These are phyloP conservation scores for Colletotrichum brevisporum DNA, from an alignment of 2,329 filamentous ascomycete genomes.

Conservation along the genomic window DNA sequence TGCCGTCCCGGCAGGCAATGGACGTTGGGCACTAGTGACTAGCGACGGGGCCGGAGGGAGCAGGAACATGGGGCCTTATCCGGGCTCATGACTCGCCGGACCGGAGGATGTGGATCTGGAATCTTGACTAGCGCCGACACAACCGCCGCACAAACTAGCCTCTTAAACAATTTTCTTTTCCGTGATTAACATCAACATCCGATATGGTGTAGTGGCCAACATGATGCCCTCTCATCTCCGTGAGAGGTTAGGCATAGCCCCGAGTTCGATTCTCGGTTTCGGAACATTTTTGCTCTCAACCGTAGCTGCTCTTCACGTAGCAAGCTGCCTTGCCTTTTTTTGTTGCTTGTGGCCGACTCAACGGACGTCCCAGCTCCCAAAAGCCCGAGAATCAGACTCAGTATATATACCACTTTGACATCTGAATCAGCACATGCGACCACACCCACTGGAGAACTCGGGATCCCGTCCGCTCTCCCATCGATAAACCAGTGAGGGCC, in stretches of 20 bases:
- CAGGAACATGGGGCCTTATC: constrained; percentile 15
- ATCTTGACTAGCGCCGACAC: constrained; percentile 1
- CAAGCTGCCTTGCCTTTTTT: too few species aligned
- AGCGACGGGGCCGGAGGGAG: background rate
- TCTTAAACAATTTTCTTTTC: background rate
- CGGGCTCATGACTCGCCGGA: constrained; percentile 28
- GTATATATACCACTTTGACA: background rate
- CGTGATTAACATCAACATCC: background rate
- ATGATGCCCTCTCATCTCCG: constrained; percentile 27
- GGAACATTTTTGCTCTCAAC: constrained; percentile 6
- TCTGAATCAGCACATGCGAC: background rate
- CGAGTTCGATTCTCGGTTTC: constrained; percentile 39
- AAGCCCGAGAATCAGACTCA: background rate
- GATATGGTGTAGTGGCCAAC: constrained; percentile 40
- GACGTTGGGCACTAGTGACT: background rate
- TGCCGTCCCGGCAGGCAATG: constrained; percentile 18
- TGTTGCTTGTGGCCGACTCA: too few species aligned
- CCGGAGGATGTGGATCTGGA: constrained; percentile 6
- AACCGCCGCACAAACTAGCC: fast-evolving
- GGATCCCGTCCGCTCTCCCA: constrained; percentile 21
- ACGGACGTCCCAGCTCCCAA: too few species aligned
- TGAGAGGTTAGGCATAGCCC: constrained; percentile 37
- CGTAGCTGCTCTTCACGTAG: background rate
- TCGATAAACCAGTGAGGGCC: constrained; percentile 17
- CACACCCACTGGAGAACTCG: constrained; percentile 17